phyloP scores from a whole-genome alignment of 2,329 filamentous ascomycete species.

The Aureobasidium sp. region DNA sequence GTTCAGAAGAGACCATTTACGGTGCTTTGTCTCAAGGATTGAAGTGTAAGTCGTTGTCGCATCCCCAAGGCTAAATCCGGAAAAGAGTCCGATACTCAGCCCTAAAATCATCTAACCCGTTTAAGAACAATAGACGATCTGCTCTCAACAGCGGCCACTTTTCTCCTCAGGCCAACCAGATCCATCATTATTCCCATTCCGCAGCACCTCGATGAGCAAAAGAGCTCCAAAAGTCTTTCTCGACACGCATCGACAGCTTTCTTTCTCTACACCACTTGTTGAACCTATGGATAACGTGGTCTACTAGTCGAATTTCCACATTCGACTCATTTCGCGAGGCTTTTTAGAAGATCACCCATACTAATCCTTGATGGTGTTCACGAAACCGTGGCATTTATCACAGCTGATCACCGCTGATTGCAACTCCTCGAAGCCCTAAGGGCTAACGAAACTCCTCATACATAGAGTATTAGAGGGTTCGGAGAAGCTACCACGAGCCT shows the following conservation, averaged over 20 bases:
- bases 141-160: background rate
- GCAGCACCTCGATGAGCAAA: background rate
- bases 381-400: background rate
- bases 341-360: background rate
- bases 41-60: background rate
- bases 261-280: background rate
- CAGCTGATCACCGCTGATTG: background rate
- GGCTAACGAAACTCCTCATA: background rate
- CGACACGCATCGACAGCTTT: background rate
- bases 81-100: background rate
- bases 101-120: background rate
- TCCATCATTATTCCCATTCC: background rate
- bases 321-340: background rate
- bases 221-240: background rate
- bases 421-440: background rate
- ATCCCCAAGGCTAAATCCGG: background rate
- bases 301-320: background rate
- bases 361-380: background rate
- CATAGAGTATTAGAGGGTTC: background rate
- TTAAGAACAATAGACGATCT: background rate
- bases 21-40: background rate
- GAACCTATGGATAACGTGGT: no score
- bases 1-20: background rate
- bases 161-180: background rate
- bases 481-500: background rate